These are phyloP conservation scores for Cichorium intybus DNA, from an alignment of 140 eudicot species.

Conservation along the genomic window DNA sequence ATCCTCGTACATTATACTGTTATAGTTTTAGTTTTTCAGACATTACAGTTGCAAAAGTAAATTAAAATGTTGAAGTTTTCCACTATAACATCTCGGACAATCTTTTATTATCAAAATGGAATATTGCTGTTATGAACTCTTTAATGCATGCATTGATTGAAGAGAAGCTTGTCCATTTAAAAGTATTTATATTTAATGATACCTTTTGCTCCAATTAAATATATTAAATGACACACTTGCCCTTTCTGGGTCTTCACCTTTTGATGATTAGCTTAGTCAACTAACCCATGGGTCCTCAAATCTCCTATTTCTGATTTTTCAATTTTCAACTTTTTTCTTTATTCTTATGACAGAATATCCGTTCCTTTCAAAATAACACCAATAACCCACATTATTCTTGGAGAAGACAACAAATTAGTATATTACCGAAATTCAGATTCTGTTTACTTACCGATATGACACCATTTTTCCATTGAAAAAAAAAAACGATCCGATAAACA, in stretches of 20 bases:
- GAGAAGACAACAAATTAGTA: background rate
- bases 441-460: background rate
- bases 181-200: background rate
- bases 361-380: background rate
- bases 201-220: background rate
- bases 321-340: background rate
- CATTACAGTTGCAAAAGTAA: background rate
- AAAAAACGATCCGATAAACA: too few relatives aligned
- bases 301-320: background rate
- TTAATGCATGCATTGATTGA: constrained; percentile 13
- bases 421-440: background rate
- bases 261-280: constrained; percentile 13
- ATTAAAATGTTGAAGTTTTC: too few relatives aligned
- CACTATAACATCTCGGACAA: too few relatives aligned
- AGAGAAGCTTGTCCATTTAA: constrained; percentile 5
- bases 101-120: too few relatives aligned
- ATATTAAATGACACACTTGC: background rate
- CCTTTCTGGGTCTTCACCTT: background rate
- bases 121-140: background rate
- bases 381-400: background rate
- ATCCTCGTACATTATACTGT: too few relatives aligned
- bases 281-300: background rate
- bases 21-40: background rate
- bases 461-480: background rate
- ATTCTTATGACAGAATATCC: background rate